Conservation (phyloP, 1,284 basidiomycete genomes). For the Malassezia slooffiae region DNA sequence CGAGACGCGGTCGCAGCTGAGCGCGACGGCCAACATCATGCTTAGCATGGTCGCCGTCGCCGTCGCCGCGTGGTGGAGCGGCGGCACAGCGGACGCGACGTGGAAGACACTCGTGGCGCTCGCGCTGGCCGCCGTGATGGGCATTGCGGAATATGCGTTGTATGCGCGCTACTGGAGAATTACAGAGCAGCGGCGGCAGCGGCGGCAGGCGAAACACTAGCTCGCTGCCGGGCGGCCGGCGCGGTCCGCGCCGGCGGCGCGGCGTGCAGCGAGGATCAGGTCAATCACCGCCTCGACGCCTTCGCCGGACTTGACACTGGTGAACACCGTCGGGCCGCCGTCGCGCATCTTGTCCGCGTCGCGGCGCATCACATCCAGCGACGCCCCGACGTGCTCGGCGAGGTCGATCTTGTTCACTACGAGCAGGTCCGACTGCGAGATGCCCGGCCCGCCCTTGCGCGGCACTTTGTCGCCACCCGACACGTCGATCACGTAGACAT, state of each 20-base stretch:
- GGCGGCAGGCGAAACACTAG: background rate
- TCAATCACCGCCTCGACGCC: constrained; percentile 74
- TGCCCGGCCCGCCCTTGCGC: constrained; percentile 86
- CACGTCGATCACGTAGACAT: constrained; percentile 55
- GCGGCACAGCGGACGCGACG: constrained; percentile 3
- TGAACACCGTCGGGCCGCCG: constrained; percentile 83
- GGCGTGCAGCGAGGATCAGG: constrained; percentile 76
- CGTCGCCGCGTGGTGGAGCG: constrained; percentile 20
- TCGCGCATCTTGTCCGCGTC: constrained; percentile 89
- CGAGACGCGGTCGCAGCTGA: constrained; percentile 13
- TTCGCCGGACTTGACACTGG: constrained; percentile 66
- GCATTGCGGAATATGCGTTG: constrained; percentile 14
- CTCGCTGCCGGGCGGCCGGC: constrained; percentile 17
- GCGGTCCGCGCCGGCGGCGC: constrained; percentile 51
- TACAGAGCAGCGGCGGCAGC: background rate
- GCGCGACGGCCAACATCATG: constrained; percentile 15
- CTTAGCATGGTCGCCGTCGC: constrained; percentile 20
- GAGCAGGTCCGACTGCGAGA: constrained; percentile 71
- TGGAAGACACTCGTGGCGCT: constrained; percentile 13
- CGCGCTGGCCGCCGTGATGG: constrained; percentile 5
- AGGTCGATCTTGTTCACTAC: constrained; percentile 68
- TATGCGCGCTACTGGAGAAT: constrained; percentile 15
- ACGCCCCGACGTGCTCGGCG: constrained; percentile 82
- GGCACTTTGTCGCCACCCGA: constrained; percentile 95
- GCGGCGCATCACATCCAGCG: constrained; percentile 84